Conservation (phyloP, 129 eudicot genomes). For the Mikania micrantha region DNA sequence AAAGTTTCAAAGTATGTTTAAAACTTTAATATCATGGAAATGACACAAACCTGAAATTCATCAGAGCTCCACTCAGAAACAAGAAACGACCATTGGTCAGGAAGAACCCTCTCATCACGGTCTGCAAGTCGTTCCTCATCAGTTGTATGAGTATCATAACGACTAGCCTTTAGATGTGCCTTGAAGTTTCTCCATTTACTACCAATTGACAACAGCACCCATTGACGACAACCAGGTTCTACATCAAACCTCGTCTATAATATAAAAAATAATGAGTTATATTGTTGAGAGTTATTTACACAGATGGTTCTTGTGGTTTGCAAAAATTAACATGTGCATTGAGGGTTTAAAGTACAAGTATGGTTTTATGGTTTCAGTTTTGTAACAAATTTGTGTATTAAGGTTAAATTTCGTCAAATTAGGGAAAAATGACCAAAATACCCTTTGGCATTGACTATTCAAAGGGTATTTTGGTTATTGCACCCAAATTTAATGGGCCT, state of each 20-base stretch:
- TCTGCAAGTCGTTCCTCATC: constrained; percentile 48
- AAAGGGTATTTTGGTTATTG: no score
- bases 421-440: no score
- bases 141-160: constrained; percentile 35
- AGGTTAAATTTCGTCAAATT: no score
- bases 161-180: constrained; percentile 26
- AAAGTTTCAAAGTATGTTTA: background rate
- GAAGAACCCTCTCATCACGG: constrained; percentile 49
- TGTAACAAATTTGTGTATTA: no score
- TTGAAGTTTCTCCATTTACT: constrained; percentile 49
- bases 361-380: no score
- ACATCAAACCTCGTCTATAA: constrained; percentile 40
- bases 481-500: no score
- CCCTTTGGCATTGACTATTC: no score
- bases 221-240: constrained; percentile 33
- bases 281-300: no score
- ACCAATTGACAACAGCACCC: constrained; percentile 43
- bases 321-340: no score
- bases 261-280: background rate
- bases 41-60: constrained; percentile 28
- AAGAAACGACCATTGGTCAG: constrained; percentile 52
- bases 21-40: background rate
- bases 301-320: no score
- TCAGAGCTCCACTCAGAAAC: constrained; percentile 44
- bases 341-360: no score